Conservation (phyloP, 2,329 filamentous ascomycete genomes). For the Colletotrichum kahawae region DNA sequence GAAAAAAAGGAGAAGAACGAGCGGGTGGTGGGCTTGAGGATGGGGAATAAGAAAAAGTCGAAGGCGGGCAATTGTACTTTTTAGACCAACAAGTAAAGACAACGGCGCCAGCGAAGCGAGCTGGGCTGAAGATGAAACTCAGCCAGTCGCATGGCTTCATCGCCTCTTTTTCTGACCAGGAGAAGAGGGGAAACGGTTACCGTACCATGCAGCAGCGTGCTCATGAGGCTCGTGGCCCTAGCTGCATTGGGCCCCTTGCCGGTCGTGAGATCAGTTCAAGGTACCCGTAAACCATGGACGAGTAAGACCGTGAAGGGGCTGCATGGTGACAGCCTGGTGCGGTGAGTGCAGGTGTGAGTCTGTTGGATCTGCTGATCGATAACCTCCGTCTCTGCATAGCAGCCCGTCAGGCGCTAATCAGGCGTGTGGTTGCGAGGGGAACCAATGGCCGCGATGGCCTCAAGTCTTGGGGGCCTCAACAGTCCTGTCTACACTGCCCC, state of each 20-base stretch:
- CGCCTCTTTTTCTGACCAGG: background rate
- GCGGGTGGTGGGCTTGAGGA: background rate
- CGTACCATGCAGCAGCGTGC: constrained; percentile 4
- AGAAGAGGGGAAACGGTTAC: background rate
- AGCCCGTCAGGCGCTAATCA: constrained; percentile 5
- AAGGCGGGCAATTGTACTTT: background rate
- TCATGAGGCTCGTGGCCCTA: background rate
- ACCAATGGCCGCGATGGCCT: constrained; percentile 16
- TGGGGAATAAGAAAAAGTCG: background rate
- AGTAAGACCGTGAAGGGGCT: background rate
- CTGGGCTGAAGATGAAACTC: constrained; percentile 20
- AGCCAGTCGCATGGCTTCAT: constrained; percentile 16
- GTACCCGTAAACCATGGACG: background rate
- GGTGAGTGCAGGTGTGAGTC: background rate
- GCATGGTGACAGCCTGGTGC: background rate
- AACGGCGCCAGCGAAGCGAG: background rate
- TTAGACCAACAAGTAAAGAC: background rate
- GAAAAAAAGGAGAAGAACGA: background rate
- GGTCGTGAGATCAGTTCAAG: background rate
- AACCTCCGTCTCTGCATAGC: background rate
- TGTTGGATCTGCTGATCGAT: constrained; percentile 19
- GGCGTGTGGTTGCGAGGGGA: background rate
- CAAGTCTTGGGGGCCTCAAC: constrained; percentile 3
- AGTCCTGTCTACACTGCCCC: background rate
- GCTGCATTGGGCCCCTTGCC: constrained; percentile 4